Evolutionary conservation across 1,284 basidiomycete species (phyloP).

Genomic region (Uromyces viciae-fabae): DNA sequence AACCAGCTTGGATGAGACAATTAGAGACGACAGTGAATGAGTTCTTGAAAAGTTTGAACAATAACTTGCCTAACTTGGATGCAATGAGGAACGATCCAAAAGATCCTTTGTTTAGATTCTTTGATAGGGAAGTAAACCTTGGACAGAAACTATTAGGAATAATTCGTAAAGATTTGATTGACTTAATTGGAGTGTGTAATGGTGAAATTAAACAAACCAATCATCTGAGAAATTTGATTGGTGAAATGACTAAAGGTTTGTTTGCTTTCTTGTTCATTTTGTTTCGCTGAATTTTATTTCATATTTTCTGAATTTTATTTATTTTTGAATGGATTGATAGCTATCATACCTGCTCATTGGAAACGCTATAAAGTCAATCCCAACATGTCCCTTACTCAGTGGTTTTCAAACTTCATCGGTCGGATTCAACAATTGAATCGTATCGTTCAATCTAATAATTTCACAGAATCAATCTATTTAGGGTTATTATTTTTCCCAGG

Average conservation of each 20-base stretch:
- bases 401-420: conserved; percentile 72
- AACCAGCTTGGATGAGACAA: conserved; percentile 88
- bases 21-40: conserved; percentile 73
- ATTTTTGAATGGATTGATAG: conserved; percentile 57
- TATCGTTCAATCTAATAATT: conserved; percentile 65
- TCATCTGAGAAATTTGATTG: conserved; percentile 79
- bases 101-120: conserved; percentile 80
- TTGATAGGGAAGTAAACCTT: conserved; percentile 78
- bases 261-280: background rate
- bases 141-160: conserved; percentile 71
- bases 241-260: conserved; percentile 77
- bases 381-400: conserved; percentile 64
- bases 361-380: conserved; percentile 78
- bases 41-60: conserved; percentile 64
- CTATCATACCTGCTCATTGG: conserved; percentile 82
- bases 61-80: conserved; percentile 46
- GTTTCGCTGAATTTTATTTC: conserved; percentile 3
- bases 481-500: conserved; percentile 88
- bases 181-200: conserved; percentile 76
- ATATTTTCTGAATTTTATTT: background rate
- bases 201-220: conserved; percentile 90
- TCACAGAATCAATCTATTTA: conserved; percentile 70
- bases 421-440: conserved; percentile 73
- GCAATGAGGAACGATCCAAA: conserved; percentile 40
- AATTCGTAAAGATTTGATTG: conserved; percentile 72